phyloP scores from a whole-genome alignment of 768 basidiomycete species.

The Boletus pseudopeckii region DNA sequence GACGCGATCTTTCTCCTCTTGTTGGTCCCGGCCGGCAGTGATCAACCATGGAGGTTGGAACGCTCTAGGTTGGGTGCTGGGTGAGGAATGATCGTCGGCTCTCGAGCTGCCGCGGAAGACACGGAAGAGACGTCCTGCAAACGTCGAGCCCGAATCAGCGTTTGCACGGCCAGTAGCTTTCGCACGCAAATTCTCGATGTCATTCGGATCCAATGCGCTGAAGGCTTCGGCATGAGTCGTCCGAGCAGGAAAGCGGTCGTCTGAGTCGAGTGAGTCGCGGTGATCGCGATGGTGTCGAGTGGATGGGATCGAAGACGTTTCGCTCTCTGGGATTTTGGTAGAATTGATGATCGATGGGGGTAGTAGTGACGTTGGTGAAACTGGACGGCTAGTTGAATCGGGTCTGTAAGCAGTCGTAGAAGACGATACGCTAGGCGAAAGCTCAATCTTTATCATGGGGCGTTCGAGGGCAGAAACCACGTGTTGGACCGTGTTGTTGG shows the following conservation, averaged over 20 bases:
- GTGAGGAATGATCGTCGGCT: constrained; percentile 22
- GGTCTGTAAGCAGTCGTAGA: constrained; percentile 3
- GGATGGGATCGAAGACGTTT: constrained; percentile 9
- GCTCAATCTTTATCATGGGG: constrained; percentile 10
- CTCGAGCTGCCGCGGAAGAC: constrained; percentile 20
- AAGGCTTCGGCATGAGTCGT: constrained; percentile 66
- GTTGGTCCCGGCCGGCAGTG: constrained; percentile 58
- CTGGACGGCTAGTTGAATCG: constrained; percentile 18
- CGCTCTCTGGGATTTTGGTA: constrained; percentile 4
- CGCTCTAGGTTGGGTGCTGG: constrained; percentile 28
- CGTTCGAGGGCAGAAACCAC: constrained; percentile 6
- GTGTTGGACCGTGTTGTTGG: constrained; percentile 4
- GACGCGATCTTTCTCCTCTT: constrained; percentile 65
- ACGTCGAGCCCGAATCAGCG: constrained; percentile 16
- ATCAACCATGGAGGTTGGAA: constrained; percentile 61
- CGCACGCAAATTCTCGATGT: constrained; percentile 43
- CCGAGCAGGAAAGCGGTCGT: constrained; percentile 35
- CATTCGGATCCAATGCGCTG: constrained; percentile 52
- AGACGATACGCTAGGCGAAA: constrained; percentile 20
- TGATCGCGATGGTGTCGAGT: constrained; percentile 16
- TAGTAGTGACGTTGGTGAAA: constrained; percentile 17
- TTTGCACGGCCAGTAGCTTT: constrained; percentile 29
- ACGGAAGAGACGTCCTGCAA: constrained; percentile 22
- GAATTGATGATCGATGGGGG: constrained; percentile 9
- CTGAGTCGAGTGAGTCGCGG: constrained; percentile 28